Base-by-base conservation (phyloP, 179 eudicot genomes). In the Vitellaria paradoxa region DNA sequence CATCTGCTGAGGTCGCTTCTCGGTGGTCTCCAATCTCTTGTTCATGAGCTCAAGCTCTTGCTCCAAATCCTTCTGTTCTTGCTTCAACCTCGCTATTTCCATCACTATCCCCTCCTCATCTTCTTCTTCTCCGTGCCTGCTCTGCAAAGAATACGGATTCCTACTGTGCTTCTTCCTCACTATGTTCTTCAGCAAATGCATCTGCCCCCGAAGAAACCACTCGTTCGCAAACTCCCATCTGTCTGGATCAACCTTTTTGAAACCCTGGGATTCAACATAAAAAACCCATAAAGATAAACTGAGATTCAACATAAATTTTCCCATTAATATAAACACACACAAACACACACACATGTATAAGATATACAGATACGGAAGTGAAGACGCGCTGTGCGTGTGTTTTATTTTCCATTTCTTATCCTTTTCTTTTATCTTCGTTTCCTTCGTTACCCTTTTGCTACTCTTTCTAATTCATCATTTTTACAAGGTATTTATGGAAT, bases 1-100 rank as follows among this genome's bases (percentile, higher is more conserved):
- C 98, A 96, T 93, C 72, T 96, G 97, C n/a, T 93, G 89, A 1
- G 98, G 99, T 6, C 98, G 85, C 37, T 82, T 84, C 83, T 96
- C 98, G 0, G 97, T 91, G 5, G 86, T 91, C 68, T 93, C 96
- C 0, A 96, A 73, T 74, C 99, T 81, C 67, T 56, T 85, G 81
- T 81, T 89, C 98, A 96, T 96, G 0, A 85, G 82, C 50, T 76
- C 82, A 0, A 96, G 80, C 74, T 90, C 96, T 71, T 76, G 73
- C 17, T 96, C 99, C 42, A 96, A 56, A 37, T 60, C 79, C 62
- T 73, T 84, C 70, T 96, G 99, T 70, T 96, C 98, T 61, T 83
- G 85, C 76, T 84, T 90, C 56, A 96, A 64, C 50, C 87, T 85
- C 13, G 87, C 82, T 10, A 95, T 90, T 80, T 95, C 97, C 24